Evolutionary conservation across 495 filamentous ascomycete genomes (phyloP).

Genomic region (Trichoderma parareesei): DNA sequence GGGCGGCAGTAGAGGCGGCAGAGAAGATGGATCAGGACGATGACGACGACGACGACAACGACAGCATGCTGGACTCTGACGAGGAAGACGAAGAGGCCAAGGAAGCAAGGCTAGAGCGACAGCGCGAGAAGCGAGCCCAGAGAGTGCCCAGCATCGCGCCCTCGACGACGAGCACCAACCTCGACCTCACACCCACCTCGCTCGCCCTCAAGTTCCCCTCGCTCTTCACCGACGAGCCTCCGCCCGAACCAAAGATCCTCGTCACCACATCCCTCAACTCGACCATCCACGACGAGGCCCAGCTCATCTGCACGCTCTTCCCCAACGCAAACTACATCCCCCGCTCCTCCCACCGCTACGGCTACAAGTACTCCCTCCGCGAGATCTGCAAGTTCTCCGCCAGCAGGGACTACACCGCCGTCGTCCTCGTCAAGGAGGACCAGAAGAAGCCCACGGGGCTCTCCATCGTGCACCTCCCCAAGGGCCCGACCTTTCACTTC

Average conservation of each 20-base stretch:
- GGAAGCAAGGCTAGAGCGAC: slow-evolving; percentile 27
- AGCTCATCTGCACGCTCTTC: slow-evolving; percentile 69
- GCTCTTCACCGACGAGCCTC: slow-evolving; percentile 61
- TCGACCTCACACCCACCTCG: slow-evolving; percentile 62
- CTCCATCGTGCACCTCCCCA: slow-evolving; percentile 72
- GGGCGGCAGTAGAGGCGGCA: slow-evolving; percentile 35
- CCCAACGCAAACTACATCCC: slow-evolving; percentile 81
- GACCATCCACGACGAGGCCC: slow-evolving; percentile 72
- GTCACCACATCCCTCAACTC: slow-evolving; percentile 84
- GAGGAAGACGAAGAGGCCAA: slow-evolving; percentile 39
- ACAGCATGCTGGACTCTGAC: slow-evolving; percentile 64
- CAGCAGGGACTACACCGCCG: slow-evolving; percentile 67
- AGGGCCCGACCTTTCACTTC: slow-evolving; percentile 69
- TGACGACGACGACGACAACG: slow-evolving; percentile 54
- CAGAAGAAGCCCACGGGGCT: slow-evolving; percentile 69
- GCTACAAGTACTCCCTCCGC: slow-evolving; percentile 77
- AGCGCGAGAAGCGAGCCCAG: slow-evolving; percentile 43
- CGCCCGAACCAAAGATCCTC: slow-evolving; percentile 63
- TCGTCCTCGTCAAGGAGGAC: slow-evolving; percentile 79
- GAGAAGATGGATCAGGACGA: slow-evolving; percentile 45
- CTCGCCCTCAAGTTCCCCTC: slow-evolving; percentile 69
- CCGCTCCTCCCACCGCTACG: slow-evolving; percentile 68
- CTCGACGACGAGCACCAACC: slow-evolving; percentile 61
- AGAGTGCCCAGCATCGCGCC: slow-evolving; percentile 42
- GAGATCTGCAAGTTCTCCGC: slow-evolving; percentile 84